phyloP scores from a whole-genome alignment of 1,284 basidiomycete genomes.

The Boletellus deceptivus region DNA sequence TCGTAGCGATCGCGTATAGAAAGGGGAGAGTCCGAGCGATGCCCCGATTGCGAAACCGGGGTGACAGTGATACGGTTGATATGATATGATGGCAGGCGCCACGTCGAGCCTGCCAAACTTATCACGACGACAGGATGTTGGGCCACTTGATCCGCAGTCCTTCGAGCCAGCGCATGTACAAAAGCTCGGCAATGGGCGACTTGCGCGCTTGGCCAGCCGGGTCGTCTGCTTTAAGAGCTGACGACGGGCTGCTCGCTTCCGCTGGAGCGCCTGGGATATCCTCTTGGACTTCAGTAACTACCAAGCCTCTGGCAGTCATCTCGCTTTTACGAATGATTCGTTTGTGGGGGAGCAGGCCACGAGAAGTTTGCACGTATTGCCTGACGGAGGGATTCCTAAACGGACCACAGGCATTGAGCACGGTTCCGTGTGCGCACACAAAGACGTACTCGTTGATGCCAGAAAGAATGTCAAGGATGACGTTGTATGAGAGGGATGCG shows the following conservation, averaged over 20 bases:
- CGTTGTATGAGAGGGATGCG: constrained; percentile 79
- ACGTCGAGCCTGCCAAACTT: background rate
- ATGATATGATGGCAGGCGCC: too few relatives aligned
- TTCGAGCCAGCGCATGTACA: constrained; percentile 96
- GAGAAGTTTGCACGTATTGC: constrained; percentile 74
- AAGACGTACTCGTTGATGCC: constrained; percentile 84
- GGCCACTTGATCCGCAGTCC: constrained; percentile 89
- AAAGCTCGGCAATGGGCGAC: constrained; percentile 87
- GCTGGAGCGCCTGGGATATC: constrained; percentile 54
- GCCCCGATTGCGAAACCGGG: background rate
- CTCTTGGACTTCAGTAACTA: constrained; percentile 76
- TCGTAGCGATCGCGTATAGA: background rate
- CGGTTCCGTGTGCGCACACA: background rate
- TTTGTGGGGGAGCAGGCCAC: constrained; percentile 72
- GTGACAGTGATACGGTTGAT: background rate
- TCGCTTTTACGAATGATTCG: constrained; percentile 76
- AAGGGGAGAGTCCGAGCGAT: background rate
- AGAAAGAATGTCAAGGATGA: constrained; percentile 86
- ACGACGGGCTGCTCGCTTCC: constrained; percentile 32
- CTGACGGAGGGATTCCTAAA: constrained; percentile 68
- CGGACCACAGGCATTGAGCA: constrained; percentile 5
- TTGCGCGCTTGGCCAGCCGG: constrained; percentile 45
- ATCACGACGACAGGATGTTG: constrained; percentile 50
- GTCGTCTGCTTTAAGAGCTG: constrained; percentile 36
- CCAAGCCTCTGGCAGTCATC: constrained; percentile 75